These are phyloP conservation scores for Lolium rigidum DNA, from an alignment of 176 grass and related monocot genomes.

Conservation along the genomic window DNA sequence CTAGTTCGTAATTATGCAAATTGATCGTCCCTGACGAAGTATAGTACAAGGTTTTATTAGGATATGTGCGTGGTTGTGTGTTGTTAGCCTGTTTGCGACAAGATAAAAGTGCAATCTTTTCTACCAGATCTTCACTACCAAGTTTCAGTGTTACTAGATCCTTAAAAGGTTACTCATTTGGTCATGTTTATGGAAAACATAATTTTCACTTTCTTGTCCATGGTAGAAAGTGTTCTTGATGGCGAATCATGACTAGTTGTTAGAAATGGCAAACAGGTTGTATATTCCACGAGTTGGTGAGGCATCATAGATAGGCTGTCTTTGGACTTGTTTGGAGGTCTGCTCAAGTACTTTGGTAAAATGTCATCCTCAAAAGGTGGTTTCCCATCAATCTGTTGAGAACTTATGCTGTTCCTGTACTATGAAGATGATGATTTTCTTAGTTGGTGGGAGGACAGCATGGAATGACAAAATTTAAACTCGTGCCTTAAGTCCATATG, in stretches of 20 bases:
- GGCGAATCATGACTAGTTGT: conserved; percentile 44
- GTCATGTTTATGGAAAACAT: conserved; percentile 42
- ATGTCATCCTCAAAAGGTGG: conserved; percentile 47
- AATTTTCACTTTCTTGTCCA: conserved; percentile 25
- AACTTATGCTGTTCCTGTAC: conserved; percentile 25
- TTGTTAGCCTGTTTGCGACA: background rate
- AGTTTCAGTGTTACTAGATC: conserved; percentile 32
- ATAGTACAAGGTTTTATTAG: background rate
- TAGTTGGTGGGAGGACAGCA: background rate
- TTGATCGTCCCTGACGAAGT: conserved; percentile 18
- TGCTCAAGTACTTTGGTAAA: conserved; percentile 54
- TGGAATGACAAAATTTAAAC: conserved; percentile 30
- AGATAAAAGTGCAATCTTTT: conserved; percentile 1
- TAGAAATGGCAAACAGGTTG: conserved; percentile 43
- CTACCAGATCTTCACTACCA: conserved; percentile 38
- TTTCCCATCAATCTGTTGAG: conserved; percentile 36
- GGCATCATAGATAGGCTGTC: conserved; percentile 49
- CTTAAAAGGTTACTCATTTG: conserved; percentile 29
- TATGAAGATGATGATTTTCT: conserved; percentile 45
- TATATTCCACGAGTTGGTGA: conserved; percentile 50
- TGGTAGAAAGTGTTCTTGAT: conserved; percentile 33
- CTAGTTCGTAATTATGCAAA: conserved; percentile 18
- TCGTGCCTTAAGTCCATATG: background rate
- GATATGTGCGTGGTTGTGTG: background rate
- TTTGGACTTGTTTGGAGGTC: conserved; percentile 43